Conservation (phyloP, 805 yeast species). For the Metschnikowia baotianmanensis region DNA sequence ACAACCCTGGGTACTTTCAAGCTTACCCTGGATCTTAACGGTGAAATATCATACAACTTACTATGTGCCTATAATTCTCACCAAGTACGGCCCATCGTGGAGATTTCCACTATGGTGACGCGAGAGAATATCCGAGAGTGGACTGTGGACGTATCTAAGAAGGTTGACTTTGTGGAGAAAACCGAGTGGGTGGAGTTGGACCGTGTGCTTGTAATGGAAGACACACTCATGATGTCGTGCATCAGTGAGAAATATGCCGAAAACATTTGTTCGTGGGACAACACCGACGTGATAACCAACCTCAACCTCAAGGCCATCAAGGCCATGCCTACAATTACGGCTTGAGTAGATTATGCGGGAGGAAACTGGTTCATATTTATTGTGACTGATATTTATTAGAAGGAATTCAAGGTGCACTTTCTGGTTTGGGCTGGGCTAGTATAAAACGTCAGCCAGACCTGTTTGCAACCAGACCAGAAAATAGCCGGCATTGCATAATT, state of each 20-base stretch:
- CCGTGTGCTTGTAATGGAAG: constrained; percentile 9
- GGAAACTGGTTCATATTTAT: too few relatives aligned
- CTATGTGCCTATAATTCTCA: constrained; percentile 8
- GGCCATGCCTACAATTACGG: neutral
- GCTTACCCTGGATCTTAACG: neutral
- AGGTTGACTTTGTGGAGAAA: neutral
- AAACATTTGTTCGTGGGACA: constrained; percentile 15
- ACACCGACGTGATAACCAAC: neutral
- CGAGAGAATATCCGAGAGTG: constrained; percentile 9
- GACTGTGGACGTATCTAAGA: constrained; percentile 6
- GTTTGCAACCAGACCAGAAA: too few relatives aligned
- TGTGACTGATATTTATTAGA: too few relatives aligned
- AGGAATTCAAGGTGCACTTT: too few relatives aligned
- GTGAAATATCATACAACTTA: constrained; percentile 8
- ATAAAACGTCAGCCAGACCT: too few relatives aligned
- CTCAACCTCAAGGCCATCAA: neutral
- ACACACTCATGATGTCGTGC: constrained; percentile 13
- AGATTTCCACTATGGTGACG: constrained; percentile 7
- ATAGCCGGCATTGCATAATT: too few relatives aligned
- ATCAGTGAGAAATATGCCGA: constrained; percentile 14
- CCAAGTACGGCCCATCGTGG: constrained; percentile 14
- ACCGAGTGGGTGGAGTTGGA: constrained; percentile 8
- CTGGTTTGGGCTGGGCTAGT: too few relatives aligned
- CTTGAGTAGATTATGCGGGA: too few relatives aligned
- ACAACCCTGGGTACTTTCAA: neutral